A percentile compares a stretch with the other conserved stretches of the same genome.
phyloP scores from a whole-genome alignment of 495 filamentous ascomycete species.

The Xylaria longipes region DNA sequence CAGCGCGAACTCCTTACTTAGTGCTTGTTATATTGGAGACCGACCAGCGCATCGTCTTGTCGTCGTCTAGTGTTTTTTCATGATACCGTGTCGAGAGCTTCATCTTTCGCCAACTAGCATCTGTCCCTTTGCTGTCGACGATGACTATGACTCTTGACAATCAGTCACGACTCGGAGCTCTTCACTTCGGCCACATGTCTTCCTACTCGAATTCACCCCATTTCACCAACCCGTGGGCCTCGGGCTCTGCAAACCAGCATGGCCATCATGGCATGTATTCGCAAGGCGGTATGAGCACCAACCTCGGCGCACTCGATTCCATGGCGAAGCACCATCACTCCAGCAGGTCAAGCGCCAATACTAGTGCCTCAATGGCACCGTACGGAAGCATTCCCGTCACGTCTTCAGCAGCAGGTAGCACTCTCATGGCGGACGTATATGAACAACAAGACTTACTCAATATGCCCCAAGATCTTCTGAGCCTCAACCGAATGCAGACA shows the following conservation, averaged over 20 bases:
- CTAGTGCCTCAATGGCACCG: slow-evolving; percentile 73
- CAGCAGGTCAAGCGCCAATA: slow-evolving; percentile 61
- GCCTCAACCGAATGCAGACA: slow-evolving; percentile 57
- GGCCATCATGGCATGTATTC: slow-evolving; percentile 63
- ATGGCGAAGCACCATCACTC: slow-evolving; percentile 56
- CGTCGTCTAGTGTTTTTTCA: slow-evolving; percentile 18
- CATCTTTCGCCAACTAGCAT: slow-evolving; percentile 13
- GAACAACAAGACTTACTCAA: slow-evolving; percentile 73
- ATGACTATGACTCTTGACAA: slow-evolving; percentile 91
- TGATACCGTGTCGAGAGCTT: slow-evolving; percentile 14
- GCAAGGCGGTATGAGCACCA: slow-evolving; percentile 55
- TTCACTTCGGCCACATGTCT: slow-evolving; percentile 79
- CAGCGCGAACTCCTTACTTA: slow-evolving; percentile 48
- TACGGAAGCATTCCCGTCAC: slow-evolving; percentile 71
- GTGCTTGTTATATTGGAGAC: slow-evolving; percentile 29
- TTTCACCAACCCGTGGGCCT: slow-evolving; percentile 92
- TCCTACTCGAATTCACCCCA: slow-evolving; percentile 70
- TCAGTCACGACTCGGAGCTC: slow-evolving; percentile 81
- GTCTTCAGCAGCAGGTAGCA: slow-evolving; percentile 74
- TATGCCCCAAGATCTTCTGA: slow-evolving; percentile 75
- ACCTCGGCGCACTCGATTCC: slow-evolving; percentile 53
- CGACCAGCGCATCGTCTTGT: slow-evolving; percentile 10
- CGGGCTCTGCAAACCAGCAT: slow-evolving; percentile 61
- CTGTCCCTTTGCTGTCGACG: slow-evolving; percentile 39
- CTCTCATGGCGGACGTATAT: slow-evolving; percentile 70